Evolutionary conservation across 2,329 filamentous ascomycete species (phyloP), one percentile per base, ranked within the genome.

Genomic region (Aureobasidium sp.): DNA sequence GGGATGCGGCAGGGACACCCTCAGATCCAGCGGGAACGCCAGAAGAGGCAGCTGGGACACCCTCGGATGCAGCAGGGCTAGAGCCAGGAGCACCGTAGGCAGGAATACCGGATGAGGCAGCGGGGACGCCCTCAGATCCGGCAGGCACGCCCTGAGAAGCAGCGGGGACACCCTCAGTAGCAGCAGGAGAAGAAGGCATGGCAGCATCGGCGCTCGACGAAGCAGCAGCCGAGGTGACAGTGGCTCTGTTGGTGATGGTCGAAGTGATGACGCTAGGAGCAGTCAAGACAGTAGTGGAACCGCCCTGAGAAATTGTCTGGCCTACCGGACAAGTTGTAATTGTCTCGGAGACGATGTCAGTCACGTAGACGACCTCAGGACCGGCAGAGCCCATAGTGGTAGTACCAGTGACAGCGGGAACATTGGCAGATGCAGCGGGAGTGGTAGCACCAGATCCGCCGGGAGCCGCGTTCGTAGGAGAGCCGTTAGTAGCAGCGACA

Each of bases 261-360:
- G 60, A 51, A 43, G 60, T 62, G 6, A 62, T 62, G 41, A 62
- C 60, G 34, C 44, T 51, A 39, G 60, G 60, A 37, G 60, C 36
- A 20, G 50, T 62, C 60, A 62, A 48, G 15, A 56, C 50, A 17
- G 60, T 62, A 32, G 60, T 62, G 15, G 36, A 32, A 17, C 61
- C 52, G 34, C 43, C 53, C 32, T 20, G 12, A 26, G n/a, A 32
- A 9, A 57, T 46, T 12, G 53, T 59, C 29, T 63, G 46, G 27
- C 61, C 61, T 17, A 53, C 55, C n/a, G 61, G 61, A 37, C 61
- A 63, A 2, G 61, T 63, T 2, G 62, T 63, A 9, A 63, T 43
- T 3, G 62, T 63, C 46, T 50, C 43, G 20, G 48, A 39, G 39
- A 61, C 39, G 34, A 63, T 43, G 15, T 63, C 62, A 32, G 62